Evolutionary conservation across 2,329 filamentous ascomycete genomes (phyloP), one percentile per base, ranked within the genome.

Genomic region (Botrytis porri): DNA sequence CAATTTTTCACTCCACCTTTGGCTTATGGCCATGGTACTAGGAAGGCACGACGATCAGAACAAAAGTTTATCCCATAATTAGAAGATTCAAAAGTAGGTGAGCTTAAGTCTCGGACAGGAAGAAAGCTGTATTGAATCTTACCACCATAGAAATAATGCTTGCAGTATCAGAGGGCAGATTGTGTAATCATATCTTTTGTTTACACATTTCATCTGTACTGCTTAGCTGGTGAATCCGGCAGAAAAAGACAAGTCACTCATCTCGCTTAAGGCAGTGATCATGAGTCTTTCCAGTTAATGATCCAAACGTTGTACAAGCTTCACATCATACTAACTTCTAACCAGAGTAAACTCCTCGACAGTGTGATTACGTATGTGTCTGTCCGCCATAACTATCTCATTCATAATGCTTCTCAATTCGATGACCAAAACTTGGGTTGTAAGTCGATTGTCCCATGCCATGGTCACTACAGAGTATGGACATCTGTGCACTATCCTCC

Each of bases 1-100:
- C 6, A 51, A n/a, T 4, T 7, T 2, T 1, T 14, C 25, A n/a
- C 14, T n/a, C 8, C 3, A 48, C 7, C 8, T 22, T 3, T 22
- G 22, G 3, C 20, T 8, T 48, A 22, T 22, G 2, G 20, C 20
- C 20, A 45, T 45, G 10, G 12, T 51, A 3, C 12, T n/a, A 2
- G 12, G 12, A 51, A 51, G 25, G 25, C 48, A n/a, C 25, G 48
- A 51, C 48, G 25, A 51, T 51, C 5, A 51, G 25, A n/a, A 1
- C 48, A n/a, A 7, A 14, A 7, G 2, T 14, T 51, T 51, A n/a
- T 51, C 12, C 25, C 22, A 22, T 22, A 20, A 20, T 51, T 14
- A 5, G 12, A 51, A 16, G 14, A 16, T 0, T 1, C 12, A n/a
- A n/a, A 9, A 5, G 4, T n/a, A 51, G 48, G 25, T n/a, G 48